Evolutionary conservation across 148 eudicot species (phyloP).

Genomic region (Camellia japonica): DNA sequence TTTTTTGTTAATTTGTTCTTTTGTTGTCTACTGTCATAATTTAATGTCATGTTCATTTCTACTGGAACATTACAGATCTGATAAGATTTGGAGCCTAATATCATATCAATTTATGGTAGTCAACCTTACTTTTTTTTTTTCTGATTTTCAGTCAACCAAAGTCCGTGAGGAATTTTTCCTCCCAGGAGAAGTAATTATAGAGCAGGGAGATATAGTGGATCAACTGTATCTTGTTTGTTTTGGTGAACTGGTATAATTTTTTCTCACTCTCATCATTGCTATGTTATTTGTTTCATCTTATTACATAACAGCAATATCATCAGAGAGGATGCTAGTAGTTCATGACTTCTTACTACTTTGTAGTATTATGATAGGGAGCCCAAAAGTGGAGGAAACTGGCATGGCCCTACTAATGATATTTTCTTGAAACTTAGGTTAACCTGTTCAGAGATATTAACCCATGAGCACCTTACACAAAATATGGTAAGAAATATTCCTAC

Average conservation of each 20-base stretch:
- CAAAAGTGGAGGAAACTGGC: too few species aligned
- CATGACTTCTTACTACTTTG: not conserved
- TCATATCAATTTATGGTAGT: not conserved
- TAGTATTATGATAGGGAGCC: too few species aligned
- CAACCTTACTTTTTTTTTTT: not conserved
- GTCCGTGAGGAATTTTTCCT: constrained; percentile 27
- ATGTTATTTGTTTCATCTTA: not conserved
- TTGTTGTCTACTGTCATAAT: not conserved
- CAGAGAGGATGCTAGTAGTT: not conserved
- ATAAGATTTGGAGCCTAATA: not conserved
- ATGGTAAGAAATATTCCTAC: not conserved
- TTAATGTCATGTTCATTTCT: not conserved
- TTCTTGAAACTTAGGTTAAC: too few species aligned
- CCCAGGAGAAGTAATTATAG: constrained; percentile 27
- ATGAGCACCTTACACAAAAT: not conserved
- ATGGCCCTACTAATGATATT: too few species aligned
- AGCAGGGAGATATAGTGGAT: constrained; percentile 20
- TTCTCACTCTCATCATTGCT: not conserved
- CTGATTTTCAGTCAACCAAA: constrained; percentile 17
- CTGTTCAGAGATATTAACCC: not conserved
- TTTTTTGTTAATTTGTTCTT: not conserved
- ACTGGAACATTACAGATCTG: not conserved
- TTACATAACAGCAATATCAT: not conserved
- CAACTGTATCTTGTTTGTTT: constrained; percentile 25
- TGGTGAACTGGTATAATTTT: constrained; percentile 28